Evolutionary conservation across 768 basidiomycete species (phyloP), one percentile per base, ranked within the genome.

Genomic region (Chiua virens): DNA sequence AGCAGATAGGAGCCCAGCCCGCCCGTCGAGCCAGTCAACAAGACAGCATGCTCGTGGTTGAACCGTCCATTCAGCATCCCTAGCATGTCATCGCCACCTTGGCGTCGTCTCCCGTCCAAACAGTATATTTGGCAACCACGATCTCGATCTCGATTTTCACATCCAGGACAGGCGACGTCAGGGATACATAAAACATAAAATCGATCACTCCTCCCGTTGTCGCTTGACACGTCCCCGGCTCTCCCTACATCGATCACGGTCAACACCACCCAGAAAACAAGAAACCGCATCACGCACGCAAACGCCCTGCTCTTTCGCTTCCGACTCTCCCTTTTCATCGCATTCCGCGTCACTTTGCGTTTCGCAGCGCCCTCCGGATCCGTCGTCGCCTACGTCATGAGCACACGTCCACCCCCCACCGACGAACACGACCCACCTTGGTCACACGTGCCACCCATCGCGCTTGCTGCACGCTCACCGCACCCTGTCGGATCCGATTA

Each of bases 311-410:
- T 79, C 69, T 92, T 94, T 61, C 91, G 73, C 67, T 95, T 95
- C 63, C 85, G 78, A 56, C 87, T 87, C 59, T 90, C 91, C 70
- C 92, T 93, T 74, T 95, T 95, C 58, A 80, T 75, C 10, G 68
- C 69, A 55, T 91, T 90, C 56, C 83, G 72, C 57, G 86, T 85
- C 49, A 81, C 62, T 67, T 88, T 92, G 51, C 89, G 74, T 65
- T 79, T 86, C 15, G 90, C 88, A 21, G 89, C 86, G 1, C 78
- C 82, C 59, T 87, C 81, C 0, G 94, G 93, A 59, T 93, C 78
- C 0, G 78, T 80, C 8, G 87, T 78, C 10, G 75, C 80, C 75
- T 91, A 22, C 1, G 22, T 46, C 25, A 14, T 36, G 15, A 27
- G 28, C n/a, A 30, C 8, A 28, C 27, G 18, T 3, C 1, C 25